Evolutionary conservation across 1,284 basidiomycete genomes (phyloP).

Genomic region (Macrocystidia cucumis): DNA sequence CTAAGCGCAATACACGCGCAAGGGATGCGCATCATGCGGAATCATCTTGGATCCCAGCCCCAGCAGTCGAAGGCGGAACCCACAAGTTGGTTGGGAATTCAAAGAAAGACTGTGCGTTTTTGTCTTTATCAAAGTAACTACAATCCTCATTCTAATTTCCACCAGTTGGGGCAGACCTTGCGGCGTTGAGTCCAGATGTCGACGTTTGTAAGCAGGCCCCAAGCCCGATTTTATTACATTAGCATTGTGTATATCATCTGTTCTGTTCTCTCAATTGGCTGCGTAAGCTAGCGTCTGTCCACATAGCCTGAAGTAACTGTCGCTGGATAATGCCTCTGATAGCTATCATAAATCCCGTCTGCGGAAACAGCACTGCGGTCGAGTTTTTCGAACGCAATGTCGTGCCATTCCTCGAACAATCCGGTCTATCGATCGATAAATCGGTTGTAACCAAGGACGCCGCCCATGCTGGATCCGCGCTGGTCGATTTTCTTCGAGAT

Average conservation of each 20-base stretch:
- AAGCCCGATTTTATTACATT: too few species aligned
- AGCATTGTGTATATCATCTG: too few species aligned
- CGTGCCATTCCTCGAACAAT: conserved; percentile 50
- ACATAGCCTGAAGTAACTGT: too few species aligned
- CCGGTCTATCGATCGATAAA: conserved; percentile 28
- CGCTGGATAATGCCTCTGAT: conserved; percentile 36
- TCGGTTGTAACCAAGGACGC: conserved; percentile 42
- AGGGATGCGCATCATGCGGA: conserved; percentile 58
- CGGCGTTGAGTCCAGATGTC: too few species aligned
- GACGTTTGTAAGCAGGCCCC: too few species aligned
- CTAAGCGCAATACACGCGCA: conserved; percentile 64
- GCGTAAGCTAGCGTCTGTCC: too few species aligned
- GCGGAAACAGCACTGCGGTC: conserved; percentile 25
- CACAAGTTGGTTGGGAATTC: conserved; percentile 25
- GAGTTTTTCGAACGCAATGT: conserved; percentile 52
- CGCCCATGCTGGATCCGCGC: conserved; percentile 53
- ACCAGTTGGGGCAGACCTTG: too few species aligned
- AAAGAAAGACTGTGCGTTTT: conserved; percentile 25
- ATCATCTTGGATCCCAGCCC: conserved; percentile 28
- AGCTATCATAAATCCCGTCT: conserved; percentile 40
- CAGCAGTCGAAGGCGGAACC: conserved; percentile 20
- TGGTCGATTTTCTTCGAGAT: conserved; percentile 31
- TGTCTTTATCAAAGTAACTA: neutral
- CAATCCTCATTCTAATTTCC: too few species aligned
- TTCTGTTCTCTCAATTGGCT: too few species aligned